Evolutionary conservation across 2,329 filamentous ascomycete species (phyloP).

Genomic region (Fusarium mundagurra): DNA sequence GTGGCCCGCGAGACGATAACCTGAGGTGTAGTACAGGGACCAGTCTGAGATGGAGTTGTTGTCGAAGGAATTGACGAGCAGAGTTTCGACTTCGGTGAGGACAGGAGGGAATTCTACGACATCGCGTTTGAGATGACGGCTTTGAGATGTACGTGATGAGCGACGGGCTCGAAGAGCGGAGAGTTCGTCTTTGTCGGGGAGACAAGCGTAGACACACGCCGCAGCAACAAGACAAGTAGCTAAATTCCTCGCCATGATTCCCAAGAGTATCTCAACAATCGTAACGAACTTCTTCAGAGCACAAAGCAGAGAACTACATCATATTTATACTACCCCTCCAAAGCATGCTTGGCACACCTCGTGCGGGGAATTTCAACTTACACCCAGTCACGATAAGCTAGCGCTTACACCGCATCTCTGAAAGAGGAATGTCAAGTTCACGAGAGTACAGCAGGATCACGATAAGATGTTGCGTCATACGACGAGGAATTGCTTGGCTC

Average conservation of each 20-base stretch:
- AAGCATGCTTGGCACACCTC: not conserved
- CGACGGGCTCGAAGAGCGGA: conserved; percentile 8
- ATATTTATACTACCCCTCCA: conserved; percentile 1
- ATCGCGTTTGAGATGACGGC: conserved; percentile 14
- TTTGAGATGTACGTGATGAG: not conserved
- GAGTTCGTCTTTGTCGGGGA: conserved; percentile 25
- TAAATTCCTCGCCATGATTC: conserved; percentile 20
- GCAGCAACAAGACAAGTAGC: conserved; percentile 18
- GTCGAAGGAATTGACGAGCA: conserved; percentile 30
- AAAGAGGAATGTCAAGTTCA: conserved; percentile 25
- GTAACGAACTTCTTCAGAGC: accelerated
- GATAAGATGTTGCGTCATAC: conserved; percentile 32
- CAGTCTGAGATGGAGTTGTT: conserved; percentile 26
- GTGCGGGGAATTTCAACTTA: conserved; percentile 9
- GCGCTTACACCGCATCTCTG: conserved; percentile 30
- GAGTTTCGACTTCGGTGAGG: conserved; percentile 1
- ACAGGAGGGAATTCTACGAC: conserved; percentile 1
- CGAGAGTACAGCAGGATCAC: not conserved
- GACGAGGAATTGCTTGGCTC: conserved; percentile 10
- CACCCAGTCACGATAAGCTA: conserved; percentile 2
- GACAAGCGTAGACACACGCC: conserved; percentile 28
- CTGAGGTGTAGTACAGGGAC: conserved; percentile 34
- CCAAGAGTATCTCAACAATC: no score
- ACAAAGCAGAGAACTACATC: accelerated
- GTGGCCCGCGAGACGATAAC: conserved; percentile 28